Evolutionary conservation across 1,139 yeast genomes (phyloP).

Genomic region (Hemisphaericaspora xylofermentans): DNA sequence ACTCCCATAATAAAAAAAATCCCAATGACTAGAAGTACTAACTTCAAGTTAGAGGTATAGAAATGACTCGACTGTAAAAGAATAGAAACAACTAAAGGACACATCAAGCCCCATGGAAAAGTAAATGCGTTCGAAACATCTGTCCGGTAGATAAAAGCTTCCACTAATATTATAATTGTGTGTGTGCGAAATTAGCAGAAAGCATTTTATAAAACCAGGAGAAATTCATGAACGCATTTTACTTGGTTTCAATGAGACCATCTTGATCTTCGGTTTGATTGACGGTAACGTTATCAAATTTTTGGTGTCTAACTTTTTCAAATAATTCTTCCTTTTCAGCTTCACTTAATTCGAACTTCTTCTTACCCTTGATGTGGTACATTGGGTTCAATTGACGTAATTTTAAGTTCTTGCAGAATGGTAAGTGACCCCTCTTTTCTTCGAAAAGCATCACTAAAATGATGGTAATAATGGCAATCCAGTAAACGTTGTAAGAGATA

Average conservation of each 20-base stretch:
- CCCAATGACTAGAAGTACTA: not conserved
- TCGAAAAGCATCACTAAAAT: conserved; percentile 63
- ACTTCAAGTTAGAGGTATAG: too few species aligned
- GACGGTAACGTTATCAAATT: conserved; percentile 5
- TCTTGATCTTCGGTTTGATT: not conserved
- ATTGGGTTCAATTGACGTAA: conserved; percentile 65
- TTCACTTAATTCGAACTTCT: conserved; percentile 55
- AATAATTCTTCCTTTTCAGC: conserved; percentile 58
- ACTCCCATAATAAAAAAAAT: not conserved
- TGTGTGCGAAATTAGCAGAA: not conserved
- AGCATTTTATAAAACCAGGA: too few species aligned
- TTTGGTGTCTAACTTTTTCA: conserved; percentile 20
- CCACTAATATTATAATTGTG: not conserved
- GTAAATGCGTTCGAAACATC: too few species aligned
- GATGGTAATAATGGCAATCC: conserved; percentile 61
- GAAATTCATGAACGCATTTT: not conserved
- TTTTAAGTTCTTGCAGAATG: conserved; percentile 47
- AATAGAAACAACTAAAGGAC: not conserved
- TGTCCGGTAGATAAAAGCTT: not conserved
- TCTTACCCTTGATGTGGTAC: conserved; percentile 67
- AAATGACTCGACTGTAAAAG: not conserved
- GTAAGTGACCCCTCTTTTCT: conserved; percentile 54
- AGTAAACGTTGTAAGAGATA: conserved; percentile 77
- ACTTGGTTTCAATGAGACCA: not conserved
- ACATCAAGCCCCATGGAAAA: not conserved